Evolutionary conservation across 352 stramenopile species (phyloP), one percentile per base, ranked within the genome.

Genomic region (Globisporangium emineosum): DNA sequence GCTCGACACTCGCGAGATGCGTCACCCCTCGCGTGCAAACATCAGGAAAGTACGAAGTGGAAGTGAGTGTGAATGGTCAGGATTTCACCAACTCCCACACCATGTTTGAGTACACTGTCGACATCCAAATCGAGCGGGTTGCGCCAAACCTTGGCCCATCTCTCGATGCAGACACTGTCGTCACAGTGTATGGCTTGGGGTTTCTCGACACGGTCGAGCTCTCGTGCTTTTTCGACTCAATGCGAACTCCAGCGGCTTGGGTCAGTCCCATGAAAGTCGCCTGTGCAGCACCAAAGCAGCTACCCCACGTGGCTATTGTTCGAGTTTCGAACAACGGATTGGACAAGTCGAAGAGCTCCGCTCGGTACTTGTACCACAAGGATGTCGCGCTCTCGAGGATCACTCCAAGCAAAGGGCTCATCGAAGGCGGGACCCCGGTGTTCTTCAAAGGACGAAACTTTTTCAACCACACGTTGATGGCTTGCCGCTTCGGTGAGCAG

Each of bases 401-500:
- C 43, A 74, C 73, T 10, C 96, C 97, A 2, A 78, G 64, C 9
- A 75, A 69, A n/a, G 90, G 89, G 17, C 71, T 93, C 2, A 86
- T 90, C 40, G 68, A 89, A 29, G 89, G 88, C 45, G 81, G 91
- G 23, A 87, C 83, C 3, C 88, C 94, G 1, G 70, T 98, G 1
- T 98, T 98, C 71, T 77, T 98, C 6, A 84, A 86, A 52, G 97
- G 97, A 15, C 79, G 81, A 25, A 98, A 99, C 65, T 99, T 99
- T 64, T 58, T 97, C 25, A 98, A 98, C 64, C 79, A 89, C 21
- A 94, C 89, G 8, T 62, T 84, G 2, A 71, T 98, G 19, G 69
- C 68, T 13, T 99, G 96, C 65, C 79, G 76, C 1, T 98, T 99
- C 75, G 94, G 83, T 17, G 76, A 78, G 21, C 53, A 79, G 10